Evolutionary conservation across 306 rosid genomes (phyloP), one percentile per base, ranked within the genome.

Genomic region (Vicia faba): DNA sequence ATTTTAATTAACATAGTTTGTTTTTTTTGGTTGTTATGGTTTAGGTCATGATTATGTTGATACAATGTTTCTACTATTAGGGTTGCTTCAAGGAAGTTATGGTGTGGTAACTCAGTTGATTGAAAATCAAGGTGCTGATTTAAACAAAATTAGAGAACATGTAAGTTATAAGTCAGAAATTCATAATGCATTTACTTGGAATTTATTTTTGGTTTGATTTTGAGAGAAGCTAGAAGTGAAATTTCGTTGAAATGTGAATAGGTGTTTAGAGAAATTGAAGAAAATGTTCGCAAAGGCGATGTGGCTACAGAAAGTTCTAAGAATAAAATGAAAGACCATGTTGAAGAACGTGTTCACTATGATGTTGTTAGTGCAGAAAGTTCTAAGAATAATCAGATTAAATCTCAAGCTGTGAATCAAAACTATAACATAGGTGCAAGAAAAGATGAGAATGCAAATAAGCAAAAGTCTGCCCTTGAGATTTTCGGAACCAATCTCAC

Each of bases 61-160:
- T 19, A 79, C 89, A 5, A 84, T 78, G 81, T 85, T 84, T 74
- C 73, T 89, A 75, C 90, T 89, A 46, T 83, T 84, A 61, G 92
- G 90, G 46, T 64, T 89, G 72, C 90, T 89, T 66, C 84, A 80
- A 19, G 88, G 83, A 64, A 78, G 87, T 70, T 86, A 86, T 73
- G 79, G 84, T 18, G 84, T 78, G 15, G 85, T 85, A 6, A 84
- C 84, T 61, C 85, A 89, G 69, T 91, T 86, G 78, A 82, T 89
- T 40, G 82, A 89, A 44, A 83, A 77, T 71, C 75, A 84, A 69
- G 92, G 90, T 69, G 87, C 83, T 33, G 84, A 84, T 46, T 87
- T 84, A 7, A 89, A 85, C 67, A 82, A 81, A 65, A 89, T 89
- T 48, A 73, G 90, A 46, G 84, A 85, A 39, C 85, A 89, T 84